Conservation (phyloP, 116 monocot species). For the Posidonia oceanica region DNA sequence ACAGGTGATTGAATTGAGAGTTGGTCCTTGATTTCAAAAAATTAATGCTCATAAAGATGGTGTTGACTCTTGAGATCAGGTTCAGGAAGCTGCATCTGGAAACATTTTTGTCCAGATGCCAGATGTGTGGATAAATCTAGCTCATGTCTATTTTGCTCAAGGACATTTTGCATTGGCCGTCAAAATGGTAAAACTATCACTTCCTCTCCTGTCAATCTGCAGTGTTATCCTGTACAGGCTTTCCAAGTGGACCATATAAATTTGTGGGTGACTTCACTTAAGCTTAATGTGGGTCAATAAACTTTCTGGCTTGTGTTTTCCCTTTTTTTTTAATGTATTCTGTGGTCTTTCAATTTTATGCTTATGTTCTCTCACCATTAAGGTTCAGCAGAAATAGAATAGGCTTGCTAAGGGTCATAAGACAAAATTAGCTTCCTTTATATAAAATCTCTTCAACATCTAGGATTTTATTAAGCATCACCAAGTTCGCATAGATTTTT, state of each 20-base stretch:
- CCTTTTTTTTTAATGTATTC: not conserved
- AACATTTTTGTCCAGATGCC: slow-evolving; percentile 95
- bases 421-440: no score
- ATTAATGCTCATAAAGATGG: not conserved
- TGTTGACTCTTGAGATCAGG: slow-evolving; percentile 24
- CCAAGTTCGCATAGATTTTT: no score
- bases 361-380: not conserved
- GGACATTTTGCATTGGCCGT: slow-evolving; percentile 86
- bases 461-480: no score
- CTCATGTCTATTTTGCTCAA: slow-evolving; percentile 98
- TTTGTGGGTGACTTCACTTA: not conserved
- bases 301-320: no score
- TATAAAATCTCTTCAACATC: no score
- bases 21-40: not conserved
- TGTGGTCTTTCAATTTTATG: slow-evolving; percentile 2
- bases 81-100: slow-evolving; percentile 98
- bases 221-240: no score
- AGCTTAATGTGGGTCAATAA: no score
- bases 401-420: not conserved
- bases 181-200: slow-evolving; percentile 59
- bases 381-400: not conserved
- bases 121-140: slow-evolving; percentile 95
- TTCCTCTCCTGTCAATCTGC: slow-evolving; percentile 1
- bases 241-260: no score
- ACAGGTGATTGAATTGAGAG: slow-evolving; percentile 32